Conservation (phyloP, 441 rosid genomes). For the Pelargonium fulgidum region DNA sequence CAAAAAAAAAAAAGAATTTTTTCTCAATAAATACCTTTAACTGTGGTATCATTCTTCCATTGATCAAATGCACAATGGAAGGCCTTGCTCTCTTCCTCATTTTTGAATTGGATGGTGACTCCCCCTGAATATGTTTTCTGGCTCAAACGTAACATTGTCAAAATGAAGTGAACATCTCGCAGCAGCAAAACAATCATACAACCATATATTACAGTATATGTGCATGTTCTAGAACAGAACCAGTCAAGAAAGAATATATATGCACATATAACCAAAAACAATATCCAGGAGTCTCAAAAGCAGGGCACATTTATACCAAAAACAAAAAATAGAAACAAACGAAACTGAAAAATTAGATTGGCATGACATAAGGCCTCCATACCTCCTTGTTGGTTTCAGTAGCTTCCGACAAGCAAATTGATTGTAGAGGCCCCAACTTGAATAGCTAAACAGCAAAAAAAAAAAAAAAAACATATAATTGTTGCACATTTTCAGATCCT, state of each 20-base stretch:
- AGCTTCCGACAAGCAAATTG: constrained; percentile 49
- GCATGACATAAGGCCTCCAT: background rate
- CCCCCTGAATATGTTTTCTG: constrained; percentile 66
- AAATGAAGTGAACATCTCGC: constrained; percentile 20
- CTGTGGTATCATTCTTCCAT: constrained; percentile 54
- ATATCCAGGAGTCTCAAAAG: background rate
- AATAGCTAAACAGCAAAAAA: constrained; percentile 44
- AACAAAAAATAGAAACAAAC: background rate
- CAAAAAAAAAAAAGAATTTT: background rate
- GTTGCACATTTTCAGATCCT: background rate
- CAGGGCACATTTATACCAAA: background rate
- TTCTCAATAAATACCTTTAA: constrained; percentile 47
- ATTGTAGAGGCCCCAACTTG: constrained; percentile 58
- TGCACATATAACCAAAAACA: too few species aligned
- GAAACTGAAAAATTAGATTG: background rate
- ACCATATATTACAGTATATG: constrained; percentile 1
- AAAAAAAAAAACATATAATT: background rate
- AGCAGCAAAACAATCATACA: constrained; percentile 20
- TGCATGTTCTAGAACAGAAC: too few species aligned
- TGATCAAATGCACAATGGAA: constrained; percentile 71
- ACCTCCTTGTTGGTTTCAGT: constrained; percentile 48
- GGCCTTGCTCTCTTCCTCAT: constrained; percentile 62
- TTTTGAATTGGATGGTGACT: constrained; percentile 50
- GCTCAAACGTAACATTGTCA: constrained; percentile 32
- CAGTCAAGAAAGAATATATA: too few species aligned